Evolutionary conservation across 257 asterid genomes (phyloP).

Genomic region (Linderniella brevidens): DNA sequence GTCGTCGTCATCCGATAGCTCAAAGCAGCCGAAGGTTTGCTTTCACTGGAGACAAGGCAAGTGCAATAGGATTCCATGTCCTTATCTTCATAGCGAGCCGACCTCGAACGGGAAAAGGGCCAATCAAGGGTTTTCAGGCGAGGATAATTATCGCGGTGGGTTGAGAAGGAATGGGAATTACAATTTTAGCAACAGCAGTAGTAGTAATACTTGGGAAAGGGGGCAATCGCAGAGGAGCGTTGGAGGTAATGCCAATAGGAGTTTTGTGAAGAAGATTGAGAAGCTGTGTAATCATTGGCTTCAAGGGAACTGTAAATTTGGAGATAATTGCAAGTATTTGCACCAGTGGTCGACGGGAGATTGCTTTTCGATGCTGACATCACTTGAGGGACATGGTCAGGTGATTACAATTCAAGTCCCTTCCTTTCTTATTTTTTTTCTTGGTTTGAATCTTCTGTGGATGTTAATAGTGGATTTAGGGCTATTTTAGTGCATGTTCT

Average conservation of each 20-base stretch:
- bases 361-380: constrained; percentile 50
- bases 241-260: constrained; percentile 13
- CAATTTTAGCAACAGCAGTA: constrained; percentile 32
- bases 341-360: constrained; percentile 83
- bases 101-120: constrained; percentile 47
- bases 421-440: background rate
- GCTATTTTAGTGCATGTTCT: background rate
- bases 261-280: constrained; percentile 36
- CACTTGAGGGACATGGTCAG: constrained; percentile 87
- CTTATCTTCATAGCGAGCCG: constrained; percentile 56
- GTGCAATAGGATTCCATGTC: constrained; percentile 66
- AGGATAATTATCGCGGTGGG: constrained; percentile 38
- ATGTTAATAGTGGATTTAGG: background rate
- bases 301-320: constrained; percentile 62
- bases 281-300: constrained; percentile 55
- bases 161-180: constrained; percentile 44
- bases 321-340: constrained; percentile 60
- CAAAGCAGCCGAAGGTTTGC: constrained; percentile 53
- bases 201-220: constrained; percentile 41
- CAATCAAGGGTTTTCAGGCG: constrained; percentile 50
- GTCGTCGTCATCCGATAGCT: constrained; percentile 27
- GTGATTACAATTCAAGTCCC: constrained; percentile 14
- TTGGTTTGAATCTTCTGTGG: background rate
- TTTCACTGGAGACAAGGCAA: constrained; percentile 73
- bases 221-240: constrained; percentile 30